Percentiles rank a stretch among this genome's conserved stretches.
Evolutionary conservation across 345 rosid species (phyloP).

Genomic region (Chamaenerion angustifolium): DNA sequence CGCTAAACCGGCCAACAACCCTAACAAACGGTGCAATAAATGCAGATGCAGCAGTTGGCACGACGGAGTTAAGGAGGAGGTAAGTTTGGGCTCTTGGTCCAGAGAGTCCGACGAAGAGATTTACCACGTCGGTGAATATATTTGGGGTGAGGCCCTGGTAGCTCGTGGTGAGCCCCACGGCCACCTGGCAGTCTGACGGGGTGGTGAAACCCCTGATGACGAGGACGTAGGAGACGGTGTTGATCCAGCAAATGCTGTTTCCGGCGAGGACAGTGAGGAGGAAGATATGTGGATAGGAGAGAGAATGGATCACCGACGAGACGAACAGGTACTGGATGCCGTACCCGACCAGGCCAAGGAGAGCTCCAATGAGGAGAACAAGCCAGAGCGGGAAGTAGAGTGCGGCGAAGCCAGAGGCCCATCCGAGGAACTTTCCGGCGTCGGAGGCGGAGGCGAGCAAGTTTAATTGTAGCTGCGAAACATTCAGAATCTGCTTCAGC

Average conservation of each 20-base stretch:
- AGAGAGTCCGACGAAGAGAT: constrained; percentile 11
- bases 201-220: constrained; percentile 35
- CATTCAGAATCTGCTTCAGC: constrained; percentile 53
- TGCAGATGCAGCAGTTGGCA: constrained; percentile 30
- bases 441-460: constrained; percentile 86
- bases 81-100: constrained; percentile 29
- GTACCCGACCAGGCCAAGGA: constrained; percentile 55
- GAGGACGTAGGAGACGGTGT: constrained; percentile 60
- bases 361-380: constrained; percentile 57
- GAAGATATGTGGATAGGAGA: constrained; percentile 44
- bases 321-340: constrained; percentile 70
- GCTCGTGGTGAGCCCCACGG: constrained; percentile 62
- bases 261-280: constrained; percentile 61
- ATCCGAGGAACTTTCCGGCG: constrained; percentile 81
- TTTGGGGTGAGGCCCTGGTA: constrained; percentile 72
- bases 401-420: constrained; percentile 74
- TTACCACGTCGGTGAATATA: constrained; percentile 52
- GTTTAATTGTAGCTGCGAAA: constrained; percentile 73
- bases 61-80: constrained; percentile 47
- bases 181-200: constrained; percentile 31
- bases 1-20: neutral
- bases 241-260: constrained; percentile 94
- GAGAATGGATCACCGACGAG: constrained; percentile 21
- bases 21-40: constrained; percentile 33
- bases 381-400: constrained; percentile 55